phyloP scores from a whole-genome alignment of 2,329 filamentous ascomycete genomes.

The Graphilbum sp. region DNA sequence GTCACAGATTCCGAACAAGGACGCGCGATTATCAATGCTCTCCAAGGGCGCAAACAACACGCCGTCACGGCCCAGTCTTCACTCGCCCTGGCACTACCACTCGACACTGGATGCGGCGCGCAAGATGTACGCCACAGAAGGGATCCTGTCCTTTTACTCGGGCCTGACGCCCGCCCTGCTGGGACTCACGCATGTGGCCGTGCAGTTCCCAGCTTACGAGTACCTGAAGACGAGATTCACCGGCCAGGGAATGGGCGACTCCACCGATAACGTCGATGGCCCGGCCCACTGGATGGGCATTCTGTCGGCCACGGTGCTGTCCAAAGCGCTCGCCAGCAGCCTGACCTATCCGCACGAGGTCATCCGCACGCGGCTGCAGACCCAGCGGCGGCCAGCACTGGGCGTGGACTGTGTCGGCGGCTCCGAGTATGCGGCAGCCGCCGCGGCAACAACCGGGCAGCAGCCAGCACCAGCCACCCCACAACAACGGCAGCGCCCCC shows the following conservation, averaged over 20 bases:
- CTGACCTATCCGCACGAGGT: constrained; percentile 97
- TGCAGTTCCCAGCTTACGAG: constrained; percentile 94
- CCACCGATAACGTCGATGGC: constrained; percentile 15
- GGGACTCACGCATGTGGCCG: constrained; percentile 85
- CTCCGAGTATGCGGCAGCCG: background rate
- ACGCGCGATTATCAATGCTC: constrained; percentile 26
- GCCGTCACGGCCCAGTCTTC: constrained; percentile 35
- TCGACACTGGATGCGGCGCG: constrained; percentile 80
- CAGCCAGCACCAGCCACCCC: constrained; percentile 16
- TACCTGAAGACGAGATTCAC: constrained; percentile 84
- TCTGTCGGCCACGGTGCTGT: constrained; percentile 74
- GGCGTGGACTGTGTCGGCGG: constrained; percentile 9
- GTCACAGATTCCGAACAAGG: constrained; percentile 54
- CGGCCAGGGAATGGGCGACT: constrained; percentile 70
- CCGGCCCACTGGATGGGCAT: constrained; percentile 61
- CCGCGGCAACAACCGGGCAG: constrained; percentile 9
- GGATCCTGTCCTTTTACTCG: constrained; percentile 82
- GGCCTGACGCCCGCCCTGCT: constrained; percentile 83
- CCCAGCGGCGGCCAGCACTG: constrained; percentile 54
- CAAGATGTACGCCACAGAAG: constrained; percentile 91
- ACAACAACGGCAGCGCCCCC: background rate
- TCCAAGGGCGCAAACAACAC: constrained; percentile 36
- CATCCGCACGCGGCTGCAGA: constrained; percentile 82
- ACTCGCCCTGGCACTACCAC: constrained; percentile 77
- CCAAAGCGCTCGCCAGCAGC: constrained; percentile 86